These are phyloP conservation scores for Larix kaempferi DNA, from an alignment of 75 land plant species.

Conservation along the genomic window DNA sequence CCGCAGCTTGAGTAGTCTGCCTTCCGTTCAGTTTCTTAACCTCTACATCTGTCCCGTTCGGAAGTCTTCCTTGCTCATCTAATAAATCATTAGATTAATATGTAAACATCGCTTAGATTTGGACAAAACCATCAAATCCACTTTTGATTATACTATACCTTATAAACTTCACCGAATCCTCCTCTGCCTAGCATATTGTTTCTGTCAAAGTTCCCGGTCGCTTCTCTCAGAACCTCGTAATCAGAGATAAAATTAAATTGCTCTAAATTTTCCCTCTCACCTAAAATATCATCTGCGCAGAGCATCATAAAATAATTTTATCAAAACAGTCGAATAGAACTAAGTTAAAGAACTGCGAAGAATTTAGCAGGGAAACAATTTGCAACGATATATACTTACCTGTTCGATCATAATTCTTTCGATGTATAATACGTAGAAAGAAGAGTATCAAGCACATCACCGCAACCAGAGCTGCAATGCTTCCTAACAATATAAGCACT, in stretches of 20 bases:
- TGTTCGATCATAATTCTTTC: too few species aligned
- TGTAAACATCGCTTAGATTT: not conserved
- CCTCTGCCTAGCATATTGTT: conserved; percentile 9
- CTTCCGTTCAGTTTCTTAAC: conserved; percentile 7
- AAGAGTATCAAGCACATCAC: too few species aligned
- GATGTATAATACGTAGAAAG: too few species aligned
- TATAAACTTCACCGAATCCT: conserved; percentile 9
- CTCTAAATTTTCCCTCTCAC: too few species aligned
- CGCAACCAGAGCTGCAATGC: too few species aligned
- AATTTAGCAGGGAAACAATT: too few species aligned
- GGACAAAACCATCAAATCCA: not conserved
- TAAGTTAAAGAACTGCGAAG: too few species aligned
- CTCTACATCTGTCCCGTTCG: conserved; percentile 4
- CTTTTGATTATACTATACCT: conserved; percentile 10
- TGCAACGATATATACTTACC: too few species aligned
- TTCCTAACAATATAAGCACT: too few species aligned
- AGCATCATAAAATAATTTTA: too few species aligned
- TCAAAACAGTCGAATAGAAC: too few species aligned
- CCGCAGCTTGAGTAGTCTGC: not conserved
- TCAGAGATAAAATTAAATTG: not conserved
- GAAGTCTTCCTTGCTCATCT: conserved; percentile 9
- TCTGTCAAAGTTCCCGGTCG: conserved; percentile 1
- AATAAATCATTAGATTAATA: not conserved
- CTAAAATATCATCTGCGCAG: too few species aligned
- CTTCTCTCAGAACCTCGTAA: not conserved